Base-by-base conservation (phyloP, 2,329 filamentous ascomycete species). In the Trichothecium sympodiale region DNA sequence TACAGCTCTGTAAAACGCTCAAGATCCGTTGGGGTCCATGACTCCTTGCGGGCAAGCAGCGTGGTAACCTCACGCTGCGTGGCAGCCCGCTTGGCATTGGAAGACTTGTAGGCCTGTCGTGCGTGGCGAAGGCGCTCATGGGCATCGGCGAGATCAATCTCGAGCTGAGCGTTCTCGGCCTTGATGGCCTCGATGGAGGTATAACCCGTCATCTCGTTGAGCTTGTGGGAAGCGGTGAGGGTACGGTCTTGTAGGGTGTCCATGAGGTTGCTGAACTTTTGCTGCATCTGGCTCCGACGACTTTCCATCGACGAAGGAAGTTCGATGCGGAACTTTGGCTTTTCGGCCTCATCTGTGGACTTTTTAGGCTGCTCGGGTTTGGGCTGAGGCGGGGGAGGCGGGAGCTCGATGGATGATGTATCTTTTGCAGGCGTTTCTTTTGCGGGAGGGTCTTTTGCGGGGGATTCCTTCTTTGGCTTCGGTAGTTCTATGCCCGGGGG, bases 61-160 rank as follows among this genome's bases (percentile, higher is more conserved):
- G 87, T 85, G 32, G 94, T 95, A 28, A 96, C 88, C 65, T 98
- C 91, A 46, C 91, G 85, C 61, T 96, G 89, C 1, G 88, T 94
- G 13, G 80, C 65, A n/a, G 85, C 81, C 46, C 93, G 83, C 46
- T 81, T 78, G 37, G 80, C 71, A 44, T 91, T 88, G 23, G 87
- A 85, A n/a, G 77, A 69, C 48, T 89, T 83, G 65, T 96, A 94
- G 33, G 70, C 69, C 34, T 73, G 67, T 43, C 91, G 86, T 14
- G 85, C 77, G 25, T 69, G 61, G 41, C 80, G 79, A 35, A 96
- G 83, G 15, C 67, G 68, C 16, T 61, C 54, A 46, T 86, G 80
- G 3, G 81, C 74, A 3, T 61, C 55, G 15, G 63, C 62, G 20
- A 83, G 74, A 28, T 65, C 64, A 8, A 55, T 44, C 52, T 84